Evolutionary conservation across 352 stramenopile species (phyloP).

Genomic region (Phytophthora pisi): DNA sequence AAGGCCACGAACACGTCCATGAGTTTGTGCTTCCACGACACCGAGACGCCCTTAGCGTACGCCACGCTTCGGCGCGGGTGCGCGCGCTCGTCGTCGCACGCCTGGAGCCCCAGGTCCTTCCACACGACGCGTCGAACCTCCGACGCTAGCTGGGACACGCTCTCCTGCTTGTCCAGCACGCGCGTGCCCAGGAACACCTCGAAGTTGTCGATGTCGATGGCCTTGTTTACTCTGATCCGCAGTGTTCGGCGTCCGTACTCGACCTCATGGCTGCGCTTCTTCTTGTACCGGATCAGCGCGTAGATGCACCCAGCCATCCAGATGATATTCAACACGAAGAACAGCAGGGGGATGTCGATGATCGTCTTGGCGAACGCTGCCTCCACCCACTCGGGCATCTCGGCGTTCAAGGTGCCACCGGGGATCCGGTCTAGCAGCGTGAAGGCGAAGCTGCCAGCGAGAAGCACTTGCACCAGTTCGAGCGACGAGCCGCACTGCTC

Average conservation of each 20-base stretch:
- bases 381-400: constrained; percentile 84
- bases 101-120: constrained; percentile 43
- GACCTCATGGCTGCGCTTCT: constrained; percentile 52
- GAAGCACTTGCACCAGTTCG: constrained; percentile 90
- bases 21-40: constrained; percentile 39
- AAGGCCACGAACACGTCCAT: constrained; percentile 20
- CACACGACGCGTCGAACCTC: constrained; percentile 61
- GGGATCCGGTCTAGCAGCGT: constrained; percentile 93
- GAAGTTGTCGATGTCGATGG: constrained; percentile 49
- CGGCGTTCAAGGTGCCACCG: constrained; percentile 87
- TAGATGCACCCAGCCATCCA: constrained; percentile 81
- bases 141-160: constrained; percentile 52
- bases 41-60: constrained; percentile 14
- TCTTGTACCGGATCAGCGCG: constrained; percentile 66
- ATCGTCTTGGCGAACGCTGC: constrained; percentile 46
- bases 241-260: constrained; percentile 88
- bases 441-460: constrained; percentile 92
- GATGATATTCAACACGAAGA: constrained; percentile 92
- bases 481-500: constrained; percentile 73
- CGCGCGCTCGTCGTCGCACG: constrained; percentile 27
- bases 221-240: constrained; percentile 73
- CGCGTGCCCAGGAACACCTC: constrained; percentile 47
- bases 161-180: constrained; percentile 57
- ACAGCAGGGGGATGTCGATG: constrained; percentile 61
- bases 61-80: constrained; percentile 25